These are phyloP conservation scores for Cavenderia fasciculata DNA, from an alignment of 78 protist species.

Conservation along the genomic window DNA sequence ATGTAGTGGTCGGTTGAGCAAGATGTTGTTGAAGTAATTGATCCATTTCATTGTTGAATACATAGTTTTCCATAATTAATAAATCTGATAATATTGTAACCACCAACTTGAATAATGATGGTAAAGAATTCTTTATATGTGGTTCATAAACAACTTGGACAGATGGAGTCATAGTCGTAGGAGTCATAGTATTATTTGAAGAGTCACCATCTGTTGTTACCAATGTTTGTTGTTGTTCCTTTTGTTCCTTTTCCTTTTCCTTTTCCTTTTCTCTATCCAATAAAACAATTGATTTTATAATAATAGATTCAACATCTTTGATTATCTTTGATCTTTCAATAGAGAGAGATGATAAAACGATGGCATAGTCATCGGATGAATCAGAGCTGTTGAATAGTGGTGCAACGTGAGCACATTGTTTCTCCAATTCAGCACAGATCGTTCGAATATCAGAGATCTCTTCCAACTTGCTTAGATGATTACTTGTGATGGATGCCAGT, in stretches of 20 bases:
- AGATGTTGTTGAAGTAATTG: not conserved
- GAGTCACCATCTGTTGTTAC: not conserved
- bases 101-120: not conserved
- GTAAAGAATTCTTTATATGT: not conserved
- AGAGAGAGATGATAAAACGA: no score
- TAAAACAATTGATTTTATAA: no score
- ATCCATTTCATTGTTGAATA: not conserved
- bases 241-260: no score
- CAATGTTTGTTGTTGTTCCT: not conserved
- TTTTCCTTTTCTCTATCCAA: no score
- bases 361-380: no score
- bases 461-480: not conserved
- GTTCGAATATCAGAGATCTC: not conserved
- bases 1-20: not conserved
- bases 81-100: not conserved
- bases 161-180: no score
- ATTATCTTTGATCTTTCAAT: no score
- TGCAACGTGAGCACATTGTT: no score
- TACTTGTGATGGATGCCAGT: not conserved
- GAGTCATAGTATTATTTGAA: not conserved
- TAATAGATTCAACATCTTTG: no score
- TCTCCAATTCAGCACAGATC: not conserved
- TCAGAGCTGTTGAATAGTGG: no score
- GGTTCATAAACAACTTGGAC: not conserved
- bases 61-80: not conserved